Conservation (phyloP, 768 basidiomycete genomes). For the Trametes cinnabarina region DNA sequence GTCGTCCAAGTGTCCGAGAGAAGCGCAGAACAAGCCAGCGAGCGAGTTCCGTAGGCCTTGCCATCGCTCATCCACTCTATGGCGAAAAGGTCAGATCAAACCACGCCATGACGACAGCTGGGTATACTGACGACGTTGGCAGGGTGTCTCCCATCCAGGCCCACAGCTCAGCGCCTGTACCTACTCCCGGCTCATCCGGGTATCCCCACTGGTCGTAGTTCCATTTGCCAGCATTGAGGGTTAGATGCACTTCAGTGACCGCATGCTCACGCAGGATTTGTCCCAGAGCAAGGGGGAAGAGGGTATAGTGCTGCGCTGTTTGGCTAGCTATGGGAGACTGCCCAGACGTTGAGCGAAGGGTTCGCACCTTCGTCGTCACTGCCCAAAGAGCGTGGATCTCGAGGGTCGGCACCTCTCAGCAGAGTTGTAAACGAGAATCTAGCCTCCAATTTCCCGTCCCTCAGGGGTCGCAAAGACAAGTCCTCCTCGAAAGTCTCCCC, state of each 20-base stretch:
- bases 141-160: slow-evolving; percentile 78
- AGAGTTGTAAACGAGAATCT: slow-evolving; percentile 78
- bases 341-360: slow-evolving; percentile 4
- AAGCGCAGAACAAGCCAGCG: slow-evolving; percentile 93
- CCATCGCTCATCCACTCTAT: slow-evolving; percentile 78
- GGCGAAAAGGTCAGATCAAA: not conserved
- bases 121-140: slow-evolving; percentile 14
- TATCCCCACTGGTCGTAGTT: slow-evolving; percentile 81
- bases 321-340: not conserved
- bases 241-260: slow-evolving; percentile 84
- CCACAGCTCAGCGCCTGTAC: slow-evolving; percentile 86
- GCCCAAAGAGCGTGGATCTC: slow-evolving; percentile 51
- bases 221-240: slow-evolving; percentile 92
- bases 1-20: slow-evolving; percentile 74
- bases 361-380: slow-evolving; percentile 47
- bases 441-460: slow-evolving; percentile 80
- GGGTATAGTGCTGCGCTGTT: slow-evolving; percentile 78
- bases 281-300: slow-evolving; percentile 85
- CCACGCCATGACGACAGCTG: not conserved
- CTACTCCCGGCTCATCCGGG: slow-evolving; percentile 72
- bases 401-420: slow-evolving; percentile 50
- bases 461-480: slow-evolving; percentile 57
- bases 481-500: slow-evolving; percentile 54
- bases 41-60: slow-evolving; percentile 82
- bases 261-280: slow-evolving; percentile 85